Conservation (phyloP, 495 filamentous ascomycete genomes). For the Barbatosphaeria neglecta region DNA sequence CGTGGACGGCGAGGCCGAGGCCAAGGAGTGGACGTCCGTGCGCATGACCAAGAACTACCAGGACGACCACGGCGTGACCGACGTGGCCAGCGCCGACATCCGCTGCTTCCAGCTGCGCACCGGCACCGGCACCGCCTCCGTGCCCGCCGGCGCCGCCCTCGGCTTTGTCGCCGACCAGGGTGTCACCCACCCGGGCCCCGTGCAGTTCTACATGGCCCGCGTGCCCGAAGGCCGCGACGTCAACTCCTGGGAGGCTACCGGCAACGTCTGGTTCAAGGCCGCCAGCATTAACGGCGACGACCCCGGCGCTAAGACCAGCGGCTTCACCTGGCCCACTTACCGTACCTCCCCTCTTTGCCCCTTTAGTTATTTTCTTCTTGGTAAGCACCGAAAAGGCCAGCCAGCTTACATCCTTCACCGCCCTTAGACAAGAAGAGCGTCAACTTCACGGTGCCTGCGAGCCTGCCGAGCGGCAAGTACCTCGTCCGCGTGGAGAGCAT, state of each 20-base stretch:
- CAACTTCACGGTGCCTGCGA: constrained; percentile 19
- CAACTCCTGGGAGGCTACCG: constrained; percentile 33
- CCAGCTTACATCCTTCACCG: no score
- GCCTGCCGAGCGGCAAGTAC: constrained; percentile 21
- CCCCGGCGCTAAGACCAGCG: constrained; percentile 4
- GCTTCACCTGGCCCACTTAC: constrained; percentile 27
- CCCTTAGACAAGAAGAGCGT: constrained; percentile 1
- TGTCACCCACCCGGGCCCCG: constrained; percentile 35
- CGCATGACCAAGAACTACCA: constrained; percentile 40
- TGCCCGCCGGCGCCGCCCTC: constrained; percentile 25
- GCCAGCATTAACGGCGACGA: constrained; percentile 16
- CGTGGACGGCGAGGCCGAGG: constrained; percentile 19
- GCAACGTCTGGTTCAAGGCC: constrained; percentile 40
- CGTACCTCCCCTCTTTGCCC: constrained; percentile 9
- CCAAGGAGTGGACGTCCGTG: constrained; percentile 28
- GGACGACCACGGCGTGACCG: constrained; percentile 28
- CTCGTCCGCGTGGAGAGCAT: constrained; percentile 21
- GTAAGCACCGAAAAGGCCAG: no score
- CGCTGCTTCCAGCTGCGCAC: constrained; percentile 29
- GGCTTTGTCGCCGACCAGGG: constrained; percentile 29
- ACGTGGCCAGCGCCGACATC: constrained; percentile 28
- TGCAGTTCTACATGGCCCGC: constrained; percentile 38
- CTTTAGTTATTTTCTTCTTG: background rate
- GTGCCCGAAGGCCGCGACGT: constrained; percentile 27
- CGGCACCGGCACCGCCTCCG: constrained; percentile 17